Conservation (phyloP, 208 protist genomes). For the Crithidia fasciculata region DNA sequence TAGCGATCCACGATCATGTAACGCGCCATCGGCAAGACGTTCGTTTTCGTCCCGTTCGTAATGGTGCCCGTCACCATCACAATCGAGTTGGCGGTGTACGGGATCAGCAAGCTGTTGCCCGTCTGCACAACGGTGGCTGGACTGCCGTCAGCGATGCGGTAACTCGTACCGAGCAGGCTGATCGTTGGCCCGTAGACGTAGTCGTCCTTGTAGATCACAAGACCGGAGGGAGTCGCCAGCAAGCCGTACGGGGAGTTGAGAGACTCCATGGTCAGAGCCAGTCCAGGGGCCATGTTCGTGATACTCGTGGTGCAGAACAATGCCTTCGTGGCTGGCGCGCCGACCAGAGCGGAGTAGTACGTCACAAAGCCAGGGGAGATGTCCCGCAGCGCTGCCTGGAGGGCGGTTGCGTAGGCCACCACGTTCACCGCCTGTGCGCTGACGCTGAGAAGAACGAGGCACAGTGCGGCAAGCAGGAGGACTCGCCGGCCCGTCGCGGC, state of each 20-base stretch:
- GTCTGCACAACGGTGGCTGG: slow-evolving; percentile 18
- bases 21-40: slow-evolving; percentile 27
- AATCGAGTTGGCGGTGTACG: slow-evolving; percentile 23
- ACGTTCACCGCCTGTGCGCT: slow-evolving; percentile 18
- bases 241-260: slow-evolving; percentile 19
- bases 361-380: slow-evolving; percentile 21
- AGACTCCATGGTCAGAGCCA: slow-evolving; percentile 34
- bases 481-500: background rate
- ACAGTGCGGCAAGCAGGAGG: background rate
- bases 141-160: slow-evolving; percentile 17
- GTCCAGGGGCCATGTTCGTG: slow-evolving; percentile 8
- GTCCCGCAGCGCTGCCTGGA: slow-evolving; percentile 1
- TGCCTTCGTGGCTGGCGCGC: slow-evolving; percentile 18
- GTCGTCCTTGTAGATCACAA: slow-evolving; percentile 30
- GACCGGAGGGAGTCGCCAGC: slow-evolving; percentile 11
- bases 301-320: slow-evolving; percentile 28
- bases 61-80: slow-evolving; percentile 27
- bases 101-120: slow-evolving; percentile 23
- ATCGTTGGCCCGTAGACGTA: slow-evolving; percentile 29
- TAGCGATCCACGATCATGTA: slow-evolving; percentile 27
- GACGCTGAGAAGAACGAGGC: slow-evolving; percentile 9
- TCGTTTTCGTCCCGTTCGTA: background rate
- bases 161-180: slow-evolving; percentile 27
- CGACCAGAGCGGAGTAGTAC: slow-evolving; percentile 26
- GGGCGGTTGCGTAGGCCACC: slow-evolving; percentile 10